Percentiles rank a stretch among this genome's conserved stretches.
phyloP scores from a whole-genome alignment of 2,329 filamentous ascomycete genomes.

The Akanthomyces dipterigenus region DNA sequence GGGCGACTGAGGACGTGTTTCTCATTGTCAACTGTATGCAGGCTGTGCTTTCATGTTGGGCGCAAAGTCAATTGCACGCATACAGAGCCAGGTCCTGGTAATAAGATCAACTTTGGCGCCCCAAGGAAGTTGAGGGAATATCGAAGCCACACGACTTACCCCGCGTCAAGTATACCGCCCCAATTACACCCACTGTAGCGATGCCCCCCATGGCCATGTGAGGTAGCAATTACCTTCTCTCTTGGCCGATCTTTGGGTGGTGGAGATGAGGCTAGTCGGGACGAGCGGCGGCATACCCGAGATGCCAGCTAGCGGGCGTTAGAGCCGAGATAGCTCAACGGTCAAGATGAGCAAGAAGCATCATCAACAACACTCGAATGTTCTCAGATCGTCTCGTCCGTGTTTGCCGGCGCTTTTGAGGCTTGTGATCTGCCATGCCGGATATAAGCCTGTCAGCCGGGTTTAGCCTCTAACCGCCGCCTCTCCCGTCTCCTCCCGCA shows the following conservation, averaged over 20 bases:
- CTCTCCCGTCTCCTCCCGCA: neutral
- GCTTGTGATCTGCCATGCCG: too few species aligned
- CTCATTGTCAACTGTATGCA: neutral
- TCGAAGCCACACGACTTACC: neutral
- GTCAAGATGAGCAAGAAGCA: neutral
- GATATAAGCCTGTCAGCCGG: neutral
- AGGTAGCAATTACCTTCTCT: neutral
- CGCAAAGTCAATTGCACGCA: too few species aligned
- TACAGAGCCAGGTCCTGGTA: neutral
- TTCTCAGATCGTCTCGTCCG: too few species aligned
- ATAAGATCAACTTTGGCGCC: neutral
- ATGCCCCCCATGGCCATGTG: neutral
- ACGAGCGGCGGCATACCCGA: neutral
- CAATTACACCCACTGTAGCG: too few species aligned
- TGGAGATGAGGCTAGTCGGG: constrained; percentile 1
- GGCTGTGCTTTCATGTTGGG: neutral
- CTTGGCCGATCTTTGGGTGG: neutral
- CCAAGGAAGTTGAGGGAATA: neutral
- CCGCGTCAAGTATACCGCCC: neutral
- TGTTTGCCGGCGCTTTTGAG: too few species aligned
- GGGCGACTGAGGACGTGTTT: neutral
- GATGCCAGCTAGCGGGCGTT: neutral
- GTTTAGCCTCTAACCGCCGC: neutral
- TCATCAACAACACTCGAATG: neutral
- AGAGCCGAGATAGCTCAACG: neutral